Evolutionary conservation across 202 grass and related monocot species (phyloP).

Genomic region (Setaria viridis): DNA sequence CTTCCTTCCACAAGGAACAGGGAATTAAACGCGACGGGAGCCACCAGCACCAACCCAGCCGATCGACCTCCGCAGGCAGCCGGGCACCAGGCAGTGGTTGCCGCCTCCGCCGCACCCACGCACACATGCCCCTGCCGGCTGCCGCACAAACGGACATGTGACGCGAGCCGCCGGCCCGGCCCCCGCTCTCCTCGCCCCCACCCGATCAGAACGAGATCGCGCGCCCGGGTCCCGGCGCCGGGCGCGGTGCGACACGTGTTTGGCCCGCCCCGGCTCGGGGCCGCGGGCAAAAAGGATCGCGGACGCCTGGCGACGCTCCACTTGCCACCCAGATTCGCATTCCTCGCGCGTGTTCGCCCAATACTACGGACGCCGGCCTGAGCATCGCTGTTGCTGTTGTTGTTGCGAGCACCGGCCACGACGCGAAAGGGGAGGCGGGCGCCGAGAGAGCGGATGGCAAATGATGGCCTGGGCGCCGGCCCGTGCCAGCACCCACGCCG

Average conservation of each 20-base stretch:
- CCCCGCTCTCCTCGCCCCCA: background rate
- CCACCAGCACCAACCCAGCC: background rate
- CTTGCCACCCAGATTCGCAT: slow-evolving; percentile 8
- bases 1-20: background rate
- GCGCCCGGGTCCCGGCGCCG: background rate
- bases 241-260: slow-evolving; percentile 41
- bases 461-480: background rate
- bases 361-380: background rate
- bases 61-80: background rate
- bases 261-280: slow-evolving; percentile 4
- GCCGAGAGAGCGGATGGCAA: background rate
- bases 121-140: slow-evolving; percentile 52
- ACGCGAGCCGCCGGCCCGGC: background rate
- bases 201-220: slow-evolving; percentile 33
- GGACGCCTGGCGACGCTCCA: background rate
- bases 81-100: background rate
- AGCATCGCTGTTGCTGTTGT: slow-evolving; percentile 12
- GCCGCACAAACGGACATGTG: slow-evolving; percentile 35
- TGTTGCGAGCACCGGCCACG: slow-evolving; percentile 17
- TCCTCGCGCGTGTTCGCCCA: background rate
- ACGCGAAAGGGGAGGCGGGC: background rate
- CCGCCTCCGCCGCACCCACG: slow-evolving; percentile 18
- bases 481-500: slow-evolving; percentile 19
- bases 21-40: background rate
- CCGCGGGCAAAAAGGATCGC: background rate